These are phyloP conservation scores for Cytospora leucostoma DNA, from an alignment of 2,329 filamentous ascomycete genomes.

Conservation along the genomic window DNA sequence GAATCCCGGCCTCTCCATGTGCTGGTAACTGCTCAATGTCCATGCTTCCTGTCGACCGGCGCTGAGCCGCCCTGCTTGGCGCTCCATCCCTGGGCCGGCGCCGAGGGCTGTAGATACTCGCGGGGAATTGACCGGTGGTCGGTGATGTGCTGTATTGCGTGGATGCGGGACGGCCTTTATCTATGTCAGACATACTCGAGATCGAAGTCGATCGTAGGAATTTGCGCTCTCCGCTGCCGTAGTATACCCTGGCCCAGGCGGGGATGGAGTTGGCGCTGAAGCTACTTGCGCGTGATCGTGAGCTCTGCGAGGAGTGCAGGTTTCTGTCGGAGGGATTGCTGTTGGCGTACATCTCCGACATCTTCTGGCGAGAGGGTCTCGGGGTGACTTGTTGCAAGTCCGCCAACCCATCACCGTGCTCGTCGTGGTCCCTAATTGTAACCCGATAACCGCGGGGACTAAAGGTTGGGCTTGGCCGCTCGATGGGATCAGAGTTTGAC, in stretches of 20 bases:
- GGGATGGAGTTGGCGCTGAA: constrained; percentile 48
- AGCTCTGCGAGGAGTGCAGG: constrained; percentile 52
- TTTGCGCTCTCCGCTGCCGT: constrained; percentile 64
- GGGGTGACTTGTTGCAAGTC: constrained; percentile 57
- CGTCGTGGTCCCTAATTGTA: constrained; percentile 60
- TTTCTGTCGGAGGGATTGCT: constrained; percentile 49
- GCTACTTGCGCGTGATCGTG: constrained; percentile 49
- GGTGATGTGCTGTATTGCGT: constrained; percentile 48
- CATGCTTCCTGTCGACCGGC: constrained; percentile 43
- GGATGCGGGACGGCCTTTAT: constrained; percentile 50
- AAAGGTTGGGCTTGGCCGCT: constrained; percentile 49
- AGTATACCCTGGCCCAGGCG: constrained; percentile 67
- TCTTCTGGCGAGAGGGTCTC: constrained; percentile 54
- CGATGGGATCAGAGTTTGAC: constrained; percentile 49
- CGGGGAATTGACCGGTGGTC: constrained; percentile 50
- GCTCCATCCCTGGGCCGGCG: constrained; percentile 45
- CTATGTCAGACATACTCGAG: constrained; percentile 48
- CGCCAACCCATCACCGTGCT: constrained; percentile 64
- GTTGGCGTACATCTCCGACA: constrained; percentile 54
- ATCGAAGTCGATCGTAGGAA: constrained; percentile 52
- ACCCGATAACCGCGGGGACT: constrained; percentile 38
- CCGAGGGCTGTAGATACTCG: constrained; percentile 48
- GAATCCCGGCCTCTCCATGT: constrained; percentile 34
- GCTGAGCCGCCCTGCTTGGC: constrained; percentile 30
- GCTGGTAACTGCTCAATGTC: constrained; percentile 46